A percentile compares a stretch with the other conserved stretches of the same genome.
Conservation (phyloP, 176 grass and related monocot genomes). For the Microstegium vimineum region DNA sequence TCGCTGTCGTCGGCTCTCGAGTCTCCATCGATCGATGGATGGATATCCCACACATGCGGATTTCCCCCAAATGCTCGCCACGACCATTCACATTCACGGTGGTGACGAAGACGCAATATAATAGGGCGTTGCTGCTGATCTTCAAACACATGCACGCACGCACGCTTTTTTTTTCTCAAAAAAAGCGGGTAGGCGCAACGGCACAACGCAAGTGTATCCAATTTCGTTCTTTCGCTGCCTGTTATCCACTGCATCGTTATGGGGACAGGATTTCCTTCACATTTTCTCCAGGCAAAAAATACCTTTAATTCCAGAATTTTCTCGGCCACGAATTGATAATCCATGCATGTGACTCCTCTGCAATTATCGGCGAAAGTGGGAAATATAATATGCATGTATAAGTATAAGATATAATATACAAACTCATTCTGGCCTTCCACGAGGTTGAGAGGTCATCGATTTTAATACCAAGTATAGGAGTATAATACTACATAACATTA, state of each 20-base stretch:
- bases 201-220: neutral
- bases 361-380: neutral
- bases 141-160: neutral
- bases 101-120: too few relatives aligned
- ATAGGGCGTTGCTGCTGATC: too few relatives aligned
- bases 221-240: neutral
- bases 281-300: neutral
- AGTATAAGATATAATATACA: neutral
- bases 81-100: neutral
- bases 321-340: neutral
- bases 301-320: neutral
- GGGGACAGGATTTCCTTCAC: too few relatives aligned
- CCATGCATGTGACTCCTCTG: neutral
- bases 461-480: neutral
- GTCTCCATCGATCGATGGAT: neutral
- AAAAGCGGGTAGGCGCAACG: too few relatives aligned
- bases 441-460: neutral
- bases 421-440: neutral
- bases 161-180: neutral
- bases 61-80: neutral
- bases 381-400: neutral
- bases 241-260: too few relatives aligned
- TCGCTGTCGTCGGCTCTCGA: neutral
- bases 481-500: neutral
- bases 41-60: neutral